These are phyloP conservation scores for bread wheat (Triticum aestivum) DNA, from an alignment of 176 grass and related monocot species.

Conservation along the genomic window DNA sequence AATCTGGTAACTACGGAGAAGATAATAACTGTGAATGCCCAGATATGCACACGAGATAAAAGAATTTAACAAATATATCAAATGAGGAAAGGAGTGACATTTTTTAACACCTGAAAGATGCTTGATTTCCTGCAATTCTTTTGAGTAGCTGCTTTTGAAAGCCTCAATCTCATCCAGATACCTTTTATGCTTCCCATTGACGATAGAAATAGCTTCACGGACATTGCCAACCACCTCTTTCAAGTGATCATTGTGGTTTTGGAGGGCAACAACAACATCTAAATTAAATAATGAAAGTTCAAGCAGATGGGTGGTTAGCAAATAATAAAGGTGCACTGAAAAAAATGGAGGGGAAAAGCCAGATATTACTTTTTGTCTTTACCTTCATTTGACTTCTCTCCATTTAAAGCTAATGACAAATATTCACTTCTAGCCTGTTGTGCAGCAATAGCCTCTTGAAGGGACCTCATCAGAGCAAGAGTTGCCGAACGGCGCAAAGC, in stretches of 20 bases:
- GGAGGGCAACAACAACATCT: conserved; percentile 77
- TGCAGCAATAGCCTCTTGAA: conserved; percentile 63
- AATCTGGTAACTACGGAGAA: background rate
- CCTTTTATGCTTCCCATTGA: conserved; percentile 64
- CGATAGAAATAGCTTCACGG: conserved; percentile 57
- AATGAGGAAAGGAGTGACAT: conserved; percentile 17
- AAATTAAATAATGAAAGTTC: conserved; percentile 38
- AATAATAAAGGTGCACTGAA: background rate
- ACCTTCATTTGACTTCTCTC: conserved; percentile 75
- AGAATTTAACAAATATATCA: background rate
- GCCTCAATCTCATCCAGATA: conserved; percentile 69
- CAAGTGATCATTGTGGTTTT: conserved; percentile 73
- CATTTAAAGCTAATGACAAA: conserved; percentile 57
- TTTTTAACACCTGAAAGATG: conserved; percentile 65
- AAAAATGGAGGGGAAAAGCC: background rate
- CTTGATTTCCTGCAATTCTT: conserved; percentile 75
- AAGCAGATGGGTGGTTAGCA: conserved; percentile 12
- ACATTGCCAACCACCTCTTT: conserved; percentile 68
- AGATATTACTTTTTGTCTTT: conserved; percentile 1
- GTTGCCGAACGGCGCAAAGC: conserved; percentile 62
- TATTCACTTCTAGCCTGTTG: conserved; percentile 68
- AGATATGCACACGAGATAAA: background rate
- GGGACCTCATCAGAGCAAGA: conserved; percentile 71
- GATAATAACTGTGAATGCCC: background rate
- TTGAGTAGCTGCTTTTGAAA: conserved; percentile 55